phyloP scores from a whole-genome alignment of 768 basidiomycete genomes.

The Suillus plorans region DNA sequence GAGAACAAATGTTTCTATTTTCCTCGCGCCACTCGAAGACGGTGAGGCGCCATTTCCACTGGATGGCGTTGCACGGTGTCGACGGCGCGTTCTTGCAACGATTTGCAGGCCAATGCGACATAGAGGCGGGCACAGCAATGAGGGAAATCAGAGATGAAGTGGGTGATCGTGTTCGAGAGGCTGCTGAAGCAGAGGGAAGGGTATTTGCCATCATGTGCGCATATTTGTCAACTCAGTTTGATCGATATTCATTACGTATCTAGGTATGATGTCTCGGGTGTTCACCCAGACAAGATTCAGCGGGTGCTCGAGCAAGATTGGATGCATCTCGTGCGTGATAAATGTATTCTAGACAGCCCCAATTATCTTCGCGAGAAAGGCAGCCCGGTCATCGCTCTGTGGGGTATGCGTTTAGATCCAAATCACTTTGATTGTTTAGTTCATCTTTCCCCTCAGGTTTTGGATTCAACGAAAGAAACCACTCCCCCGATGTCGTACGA shows the following conservation, averaged over 20 bases:
- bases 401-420: constrained; percentile 46
- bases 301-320: constrained; percentile 70
- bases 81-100: constrained; percentile 84
- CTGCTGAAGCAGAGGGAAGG: constrained; percentile 77
- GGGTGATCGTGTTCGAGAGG: constrained; percentile 66
- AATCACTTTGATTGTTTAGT: not conserved
- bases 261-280: constrained; percentile 84
- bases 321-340: constrained; percentile 62
- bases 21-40: constrained; percentile 77
- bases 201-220: constrained; percentile 85
- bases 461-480: constrained; percentile 60
- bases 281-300: constrained; percentile 69
- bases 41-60: constrained; percentile 54
- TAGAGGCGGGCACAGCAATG: constrained; percentile 55
- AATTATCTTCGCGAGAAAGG: constrained; percentile 72
- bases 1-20: constrained; percentile 68
- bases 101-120: constrained; percentile 67
- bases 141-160: constrained; percentile 70
- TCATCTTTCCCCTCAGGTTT: constrained; percentile 45
- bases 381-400: constrained; percentile 69
- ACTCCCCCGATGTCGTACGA: constrained; percentile 59
- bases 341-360: constrained; percentile 66
- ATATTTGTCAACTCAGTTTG: constrained; percentile 3
- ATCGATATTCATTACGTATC: not conserved
- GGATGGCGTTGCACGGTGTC: constrained; percentile 82